These are phyloP conservation scores for Eudorina sp. DNA, from an alignment of 139 green algal genomes.

Conservation along the genomic window DNA sequence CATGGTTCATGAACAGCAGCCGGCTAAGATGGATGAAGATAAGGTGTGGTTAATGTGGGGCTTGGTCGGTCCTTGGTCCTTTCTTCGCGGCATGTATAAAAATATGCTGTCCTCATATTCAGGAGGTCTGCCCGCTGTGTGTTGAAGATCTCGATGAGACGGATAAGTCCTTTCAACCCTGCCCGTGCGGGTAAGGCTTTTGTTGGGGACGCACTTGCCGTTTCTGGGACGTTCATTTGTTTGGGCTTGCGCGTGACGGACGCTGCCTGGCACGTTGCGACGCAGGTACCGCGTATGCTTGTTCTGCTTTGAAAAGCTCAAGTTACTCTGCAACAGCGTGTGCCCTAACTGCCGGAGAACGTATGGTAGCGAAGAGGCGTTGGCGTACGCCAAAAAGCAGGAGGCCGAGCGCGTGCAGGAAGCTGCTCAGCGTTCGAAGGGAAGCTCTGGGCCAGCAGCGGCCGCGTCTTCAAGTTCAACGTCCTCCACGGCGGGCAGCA, in stretches of 20 bases:
- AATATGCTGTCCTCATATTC: background rate
- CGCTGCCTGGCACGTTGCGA: background rate
- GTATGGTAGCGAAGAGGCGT: conserved; percentile 57
- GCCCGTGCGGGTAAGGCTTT: conserved; percentile 67
- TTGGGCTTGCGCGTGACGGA: background rate
- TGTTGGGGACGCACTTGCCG: background rate
- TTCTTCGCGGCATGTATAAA: conserved; percentile 1
- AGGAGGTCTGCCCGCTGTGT: conserved; percentile 66
- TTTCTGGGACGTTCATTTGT: conserved; percentile 33
- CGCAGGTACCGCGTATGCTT: conserved; percentile 72
- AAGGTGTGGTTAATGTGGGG: background rate
- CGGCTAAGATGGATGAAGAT: background rate
- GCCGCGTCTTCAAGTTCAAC: background rate
- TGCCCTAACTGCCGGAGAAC: conserved; percentile 69
- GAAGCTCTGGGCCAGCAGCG: background rate
- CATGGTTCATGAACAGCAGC: conserved; percentile 14
- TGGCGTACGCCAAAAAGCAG: conserved; percentile 41
- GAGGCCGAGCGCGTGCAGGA: conserved; percentile 23
- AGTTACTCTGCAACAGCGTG: conserved; percentile 62
- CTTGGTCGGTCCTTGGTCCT: background rate
- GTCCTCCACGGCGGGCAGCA: background rate
- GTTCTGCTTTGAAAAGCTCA: conserved; percentile 73
- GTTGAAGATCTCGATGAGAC: conserved; percentile 73
- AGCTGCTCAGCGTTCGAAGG: no score
- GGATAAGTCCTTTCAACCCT: conserved; percentile 68